Evolutionary conservation across 2,329 filamentous ascomycete species (phyloP), one percentile per base, ranked within the genome.

Genomic region (Pseudomassariella vexata): DNA sequence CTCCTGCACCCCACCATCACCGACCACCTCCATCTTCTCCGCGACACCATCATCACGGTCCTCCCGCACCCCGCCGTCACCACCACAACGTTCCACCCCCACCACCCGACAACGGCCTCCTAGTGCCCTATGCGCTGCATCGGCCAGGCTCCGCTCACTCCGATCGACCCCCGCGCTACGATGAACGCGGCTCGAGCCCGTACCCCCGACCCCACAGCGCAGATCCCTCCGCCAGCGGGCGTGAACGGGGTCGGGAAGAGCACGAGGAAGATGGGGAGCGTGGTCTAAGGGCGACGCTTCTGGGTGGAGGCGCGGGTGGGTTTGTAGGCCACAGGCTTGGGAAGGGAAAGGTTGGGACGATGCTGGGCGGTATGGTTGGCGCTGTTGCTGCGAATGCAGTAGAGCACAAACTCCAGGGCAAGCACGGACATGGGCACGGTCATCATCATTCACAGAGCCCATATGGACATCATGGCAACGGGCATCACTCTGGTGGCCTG

Each of bases 321-420:
- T 68, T 70, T 35, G 35, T 73, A 0, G 73, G 66, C 0, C 66
- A 76, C 47, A 68, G 77, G 50, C 49, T 71, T 9, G 71, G 73
- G 14, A 69, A 70, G 32, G 70, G 72, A 6, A 56, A 66, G 28
- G 47, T 78, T 21, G 69, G 69, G 16, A 70, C 73, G 2, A 44
- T 76, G 5, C 60, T 67, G 2, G 73, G 73, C 0, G 56, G 65
- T 6, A 61, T 73, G 2, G 68, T 65, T 9, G 75, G 75, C 16
- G 73, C 71, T 0, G 60, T 76, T 9, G 68, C 65, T 3, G 73
- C 73, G 6, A 76, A 76, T 41, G 54, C 65, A 12, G 48, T 75
- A 22, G 66, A 68, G 48, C 46, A 63, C 32, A 64, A 66, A 34
- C 24, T 63, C 6, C 54, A 62, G 49, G 28, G 29, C 28, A 33